A percentile compares a stretch with the other conserved stretches of the same genome.
Evolutionary conservation across 352 stramenopile genomes (phyloP).

Genomic region (Phytophthora colocasiae): DNA sequence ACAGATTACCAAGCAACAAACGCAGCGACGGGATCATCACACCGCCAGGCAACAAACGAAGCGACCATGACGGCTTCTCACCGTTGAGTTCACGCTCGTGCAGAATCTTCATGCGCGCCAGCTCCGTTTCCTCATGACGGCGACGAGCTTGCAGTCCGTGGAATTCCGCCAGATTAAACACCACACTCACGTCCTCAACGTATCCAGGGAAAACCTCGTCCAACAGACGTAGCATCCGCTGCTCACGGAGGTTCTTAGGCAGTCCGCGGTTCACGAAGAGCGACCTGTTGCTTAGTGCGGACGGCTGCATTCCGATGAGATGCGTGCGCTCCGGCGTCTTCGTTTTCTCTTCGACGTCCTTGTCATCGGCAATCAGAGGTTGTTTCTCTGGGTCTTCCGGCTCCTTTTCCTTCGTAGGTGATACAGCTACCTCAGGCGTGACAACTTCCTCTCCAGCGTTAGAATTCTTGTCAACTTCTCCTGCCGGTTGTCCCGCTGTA

Average conservation of each 20-base stretch:
- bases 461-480: slow-evolving; percentile 22
- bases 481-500: slow-evolving; percentile 12
- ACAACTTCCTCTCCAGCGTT: slow-evolving; percentile 11
- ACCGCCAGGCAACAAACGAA: slow-evolving; percentile 70
- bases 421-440: slow-evolving; percentile 17
- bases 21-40: slow-evolving; percentile 75
- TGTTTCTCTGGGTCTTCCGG: slow-evolving; percentile 26
- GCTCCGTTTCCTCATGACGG: slow-evolving; percentile 52
- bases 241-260: slow-evolving; percentile 77
- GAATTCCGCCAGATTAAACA: slow-evolving; percentile 85
- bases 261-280: slow-evolving; percentile 83
- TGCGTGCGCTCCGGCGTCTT: slow-evolving; percentile 46
- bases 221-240: slow-evolving; percentile 78
- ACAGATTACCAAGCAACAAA: slow-evolving; percentile 50
- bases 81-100: slow-evolving; percentile 46
- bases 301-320: slow-evolving; percentile 86
- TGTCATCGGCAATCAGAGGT: slow-evolving; percentile 27
- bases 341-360: slow-evolving; percentile 21
- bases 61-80: slow-evolving; percentile 66
- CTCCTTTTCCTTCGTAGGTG: slow-evolving; percentile 16
- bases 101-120: slow-evolving; percentile 69
- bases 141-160: slow-evolving; percentile 64
- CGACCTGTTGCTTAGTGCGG: slow-evolving; percentile 71
- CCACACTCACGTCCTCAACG: slow-evolving; percentile 80
- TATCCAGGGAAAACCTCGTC: slow-evolving; percentile 86